phyloP scores from a whole-genome alignment of 306 rosid species.

The Elaeagnus macrophylla region DNA sequence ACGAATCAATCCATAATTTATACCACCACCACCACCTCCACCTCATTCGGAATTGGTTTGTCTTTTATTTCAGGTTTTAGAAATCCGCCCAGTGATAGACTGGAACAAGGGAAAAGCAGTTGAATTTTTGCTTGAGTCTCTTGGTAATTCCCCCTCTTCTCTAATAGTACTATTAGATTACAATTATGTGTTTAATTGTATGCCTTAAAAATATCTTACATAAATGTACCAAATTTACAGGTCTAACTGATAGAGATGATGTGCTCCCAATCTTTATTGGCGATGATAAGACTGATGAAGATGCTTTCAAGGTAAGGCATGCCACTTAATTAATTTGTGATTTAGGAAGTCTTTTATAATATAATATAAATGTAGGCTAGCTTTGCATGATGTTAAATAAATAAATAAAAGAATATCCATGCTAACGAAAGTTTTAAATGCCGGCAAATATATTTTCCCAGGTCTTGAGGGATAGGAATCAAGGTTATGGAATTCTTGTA shows the following conservation, averaged over 20 bases:
- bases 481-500: constrained; percentile 77
- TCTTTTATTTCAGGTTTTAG: constrained; percentile 61
- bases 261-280: constrained; percentile 86
- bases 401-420: no score
- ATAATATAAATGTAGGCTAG: no score
- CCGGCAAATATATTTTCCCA: constrained; percentile 7
- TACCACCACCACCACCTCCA: no score
- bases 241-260: constrained; percentile 39
- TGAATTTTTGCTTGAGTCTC: constrained; percentile 79
- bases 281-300: constrained; percentile 89
- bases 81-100: constrained; percentile 81
- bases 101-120: constrained; percentile 99
- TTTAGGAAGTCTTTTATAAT: no score
- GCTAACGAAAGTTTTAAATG: no score
- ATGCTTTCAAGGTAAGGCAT: constrained; percentile 68
- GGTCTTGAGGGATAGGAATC: constrained; percentile 52
- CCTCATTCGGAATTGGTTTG: no score
- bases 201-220: no score
- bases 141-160: constrained; percentile 37
- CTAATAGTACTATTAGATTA: no score
- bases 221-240: constrained; percentile 18
- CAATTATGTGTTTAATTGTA: no score
- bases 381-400: no score
- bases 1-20: no score
- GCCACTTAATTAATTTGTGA: neutral